A percentile compares a stretch with the other conserved stretches of the same genome.
Conservation (phyloP, 1,139 yeast species). For the Torulaspora pretoriensis region DNA sequence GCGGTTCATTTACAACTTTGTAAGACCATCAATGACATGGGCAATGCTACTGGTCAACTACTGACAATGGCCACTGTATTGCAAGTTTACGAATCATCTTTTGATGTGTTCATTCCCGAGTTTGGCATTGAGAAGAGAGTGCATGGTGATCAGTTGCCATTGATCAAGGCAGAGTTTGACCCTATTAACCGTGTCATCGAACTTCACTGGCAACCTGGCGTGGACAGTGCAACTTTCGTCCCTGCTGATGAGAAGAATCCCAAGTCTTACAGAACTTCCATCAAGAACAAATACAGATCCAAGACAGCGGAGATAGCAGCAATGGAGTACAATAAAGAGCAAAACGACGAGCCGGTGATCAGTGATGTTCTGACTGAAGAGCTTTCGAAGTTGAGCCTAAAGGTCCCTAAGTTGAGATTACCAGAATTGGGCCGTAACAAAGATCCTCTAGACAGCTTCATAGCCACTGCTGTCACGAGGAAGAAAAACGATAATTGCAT, state of each 20-base stretch:
- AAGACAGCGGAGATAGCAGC: slow-evolving; percentile 68
- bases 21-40: slow-evolving; percentile 76
- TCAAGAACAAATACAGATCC: slow-evolving; percentile 72
- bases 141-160: slow-evolving; percentile 94
- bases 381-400: slow-evolving; percentile 48
- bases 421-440: slow-evolving; percentile 38
- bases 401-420: slow-evolving; percentile 48
- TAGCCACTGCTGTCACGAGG: slow-evolving; percentile 53
- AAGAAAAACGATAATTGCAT: slow-evolving; percentile 58
- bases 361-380: slow-evolving; percentile 46
- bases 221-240: slow-evolving; percentile 84
- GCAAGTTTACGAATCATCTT: slow-evolving; percentile 93
- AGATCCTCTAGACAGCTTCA: slow-evolving; percentile 51
- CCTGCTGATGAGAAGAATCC: slow-evolving; percentile 85
- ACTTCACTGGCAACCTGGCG: slow-evolving; percentile 86
- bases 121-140: slow-evolving; percentile 96
- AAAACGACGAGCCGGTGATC: slow-evolving; percentile 29
- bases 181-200: slow-evolving; percentile 64
- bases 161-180: slow-evolving; percentile 88
- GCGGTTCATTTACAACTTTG: slow-evolving; percentile 83
- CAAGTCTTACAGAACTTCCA: slow-evolving; percentile 69
- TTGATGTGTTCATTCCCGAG: slow-evolving; percentile 90
- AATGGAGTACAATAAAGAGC: slow-evolving; percentile 21
- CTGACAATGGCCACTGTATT: slow-evolving; percentile 82
- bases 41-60: slow-evolving; percentile 73